Evolutionary conservation across 371 early-diverging fungal genomes (phyloP), one percentile per base, ranked within the genome.

Genomic region (Haplosporangium sp.): DNA sequence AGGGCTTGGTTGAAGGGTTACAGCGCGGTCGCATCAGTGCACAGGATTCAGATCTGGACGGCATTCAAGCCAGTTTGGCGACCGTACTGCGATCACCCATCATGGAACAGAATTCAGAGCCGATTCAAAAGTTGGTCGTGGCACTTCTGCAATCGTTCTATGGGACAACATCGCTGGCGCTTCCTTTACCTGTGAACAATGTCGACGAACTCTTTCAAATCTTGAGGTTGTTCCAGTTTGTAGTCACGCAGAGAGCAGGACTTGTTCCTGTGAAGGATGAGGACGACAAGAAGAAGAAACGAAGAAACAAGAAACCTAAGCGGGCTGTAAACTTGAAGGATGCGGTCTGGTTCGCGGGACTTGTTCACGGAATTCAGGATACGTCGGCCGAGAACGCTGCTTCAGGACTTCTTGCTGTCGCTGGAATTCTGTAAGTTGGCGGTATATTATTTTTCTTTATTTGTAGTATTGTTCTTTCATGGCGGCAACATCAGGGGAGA

Each of bases 21-120:
- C 69, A 73, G 20, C 69, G 65, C 18, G 73, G 73, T 20, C 68
- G 80, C 21, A 59, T 73, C 29, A 57, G 54, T 11, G 65, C 68
- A 40, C 66, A 43, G 23, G 73, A 68, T n/a, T 40, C 43, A 14
- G 80, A 79, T 29, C 54, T 79, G 60, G 80, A 73, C 13, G 62
- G 69, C 4, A 61, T 79, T n/a, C 80, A 79, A 20, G 80, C 80
- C 18, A 69, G 80, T 55, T 42, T 79, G 41, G 80, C 80, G 40
- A 79, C 73, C 9, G 80, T 66, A 1, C 56, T 79, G 14, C 62
- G 69, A 46, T 72, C 80, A 7, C 29, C 63, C 12, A 45, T 29
- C 12, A 23, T 67, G 53, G 47, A 73, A 16, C 16, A 67, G 5
- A 72, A 16, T 20, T 51, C 64, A 1, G 65, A 66, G 2, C 62